A percentile compares a stretch with the other conserved stretches of the same genome.
phyloP scores from a whole-genome alignment of 176 grass and related monocot genomes.

The Guadua angustifolia region DNA sequence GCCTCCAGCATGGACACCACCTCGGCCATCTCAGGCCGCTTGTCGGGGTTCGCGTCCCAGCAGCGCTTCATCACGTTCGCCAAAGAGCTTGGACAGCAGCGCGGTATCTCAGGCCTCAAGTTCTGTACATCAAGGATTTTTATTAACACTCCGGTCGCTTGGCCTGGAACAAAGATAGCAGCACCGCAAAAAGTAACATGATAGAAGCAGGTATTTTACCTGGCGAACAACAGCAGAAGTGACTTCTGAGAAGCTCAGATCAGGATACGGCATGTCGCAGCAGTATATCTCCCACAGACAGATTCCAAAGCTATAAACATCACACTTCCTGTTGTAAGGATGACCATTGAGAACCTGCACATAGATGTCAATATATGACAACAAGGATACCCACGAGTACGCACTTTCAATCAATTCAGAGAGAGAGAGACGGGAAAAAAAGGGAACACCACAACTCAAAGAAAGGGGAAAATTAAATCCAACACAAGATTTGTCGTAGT shows the following conservation, averaged over 20 bases:
- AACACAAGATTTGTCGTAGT: neutral
- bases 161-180: conserved; percentile 10
- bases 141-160: conserved; percentile 1
- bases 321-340: conserved; percentile 97
- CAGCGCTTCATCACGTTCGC: conserved; percentile 93
- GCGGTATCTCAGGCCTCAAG: conserved; percentile 95
- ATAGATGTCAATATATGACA: conserved; percentile 31
- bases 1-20: conserved; percentile 92
- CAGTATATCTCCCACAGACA: conserved; percentile 99
- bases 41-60: conserved; percentile 95
- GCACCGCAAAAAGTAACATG: neutral
- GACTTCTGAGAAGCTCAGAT: conserved; percentile 96
- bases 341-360: conserved; percentile 92
- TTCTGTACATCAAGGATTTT: conserved; percentile 57
- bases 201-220: conserved; percentile 47
- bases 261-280: conserved; percentile 98
- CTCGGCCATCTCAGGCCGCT: conserved; percentile 86
- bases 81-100: conserved; percentile 87
- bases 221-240: conserved; percentile 97
- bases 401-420: neutral
- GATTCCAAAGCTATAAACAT: conserved; percentile 98
- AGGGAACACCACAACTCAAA: neutral
- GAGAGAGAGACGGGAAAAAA: neutral
- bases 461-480: neutral
- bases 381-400: neutral